Evolutionary conservation across 306 rosid genomes (phyloP).

Genomic region (Purshia tridentata): DNA sequence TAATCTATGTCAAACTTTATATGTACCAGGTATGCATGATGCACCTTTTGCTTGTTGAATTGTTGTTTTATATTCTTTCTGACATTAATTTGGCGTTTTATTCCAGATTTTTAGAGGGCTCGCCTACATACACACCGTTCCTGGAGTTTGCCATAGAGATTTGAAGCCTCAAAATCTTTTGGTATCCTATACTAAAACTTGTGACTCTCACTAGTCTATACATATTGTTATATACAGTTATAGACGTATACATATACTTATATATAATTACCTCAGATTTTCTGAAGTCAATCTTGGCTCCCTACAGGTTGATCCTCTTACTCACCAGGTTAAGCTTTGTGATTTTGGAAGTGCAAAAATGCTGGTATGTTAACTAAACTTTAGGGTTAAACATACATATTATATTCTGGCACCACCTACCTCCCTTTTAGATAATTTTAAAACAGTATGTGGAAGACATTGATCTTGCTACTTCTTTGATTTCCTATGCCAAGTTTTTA

Average conservation of each 20-base stretch:
- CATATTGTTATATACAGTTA: neutral
- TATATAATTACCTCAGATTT: neutral
- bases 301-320: slow-evolving; percentile 88
- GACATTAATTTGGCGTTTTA: slow-evolving; percentile 10
- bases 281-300: slow-evolving; percentile 27
- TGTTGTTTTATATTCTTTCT: slow-evolving; percentile 11
- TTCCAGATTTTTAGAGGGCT: slow-evolving; percentile 88
- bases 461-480: neutral
- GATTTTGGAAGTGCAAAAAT: slow-evolving; percentile 98
- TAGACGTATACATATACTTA: neutral
- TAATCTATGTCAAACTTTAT: slow-evolving; percentile 83
- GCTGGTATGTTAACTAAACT: slow-evolving; percentile 58
- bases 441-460: neutral
- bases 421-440: neutral
- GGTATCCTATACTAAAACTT: slow-evolving; percentile 45
- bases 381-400: neutral
- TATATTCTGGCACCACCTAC: neutral
- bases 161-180: slow-evolving; percentile 94
- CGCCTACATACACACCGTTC: slow-evolving; percentile 88
- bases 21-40: slow-evolving; percentile 71
- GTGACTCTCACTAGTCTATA: neutral
- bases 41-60: slow-evolving; percentile 2
- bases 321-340: slow-evolving; percentile 93
- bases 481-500: no score
- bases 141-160: slow-evolving; percentile 93